Percentiles rank a stretch among this genome's conserved stretches.
phyloP scores from a whole-genome alignment of 2,329 filamentous ascomycete genomes.

The Penicillium sp. region DNA sequence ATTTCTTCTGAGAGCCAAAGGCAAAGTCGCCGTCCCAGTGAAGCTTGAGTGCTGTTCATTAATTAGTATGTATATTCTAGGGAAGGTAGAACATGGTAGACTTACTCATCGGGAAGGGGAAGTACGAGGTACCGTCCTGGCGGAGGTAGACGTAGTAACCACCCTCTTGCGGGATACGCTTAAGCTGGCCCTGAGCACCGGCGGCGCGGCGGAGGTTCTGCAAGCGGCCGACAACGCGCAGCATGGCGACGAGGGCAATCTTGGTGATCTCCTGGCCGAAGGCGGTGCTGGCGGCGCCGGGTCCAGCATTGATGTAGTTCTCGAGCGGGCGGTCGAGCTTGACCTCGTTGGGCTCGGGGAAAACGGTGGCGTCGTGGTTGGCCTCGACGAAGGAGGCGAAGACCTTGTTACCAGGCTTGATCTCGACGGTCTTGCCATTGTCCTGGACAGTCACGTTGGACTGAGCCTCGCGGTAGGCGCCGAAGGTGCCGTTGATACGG shows the following conservation, averaged over 20 bases:
- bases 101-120: slow-evolving; percentile 47
- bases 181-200: slow-evolving; percentile 61
- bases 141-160: slow-evolving; percentile 58
- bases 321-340: slow-evolving; percentile 59
- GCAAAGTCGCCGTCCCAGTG: slow-evolving; percentile 38
- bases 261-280: slow-evolving; percentile 57
- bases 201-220: slow-evolving; percentile 56
- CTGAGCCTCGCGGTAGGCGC: slow-evolving; percentile 54
- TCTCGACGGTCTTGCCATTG: slow-evolving; percentile 43
- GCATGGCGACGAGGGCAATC: slow-evolving; percentile 60
- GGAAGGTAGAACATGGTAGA: not conserved
- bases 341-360: slow-evolving; percentile 57
- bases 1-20: slow-evolving; percentile 20
- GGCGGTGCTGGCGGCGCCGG: slow-evolving; percentile 55
- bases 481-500: slow-evolving; percentile 59
- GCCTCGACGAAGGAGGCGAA: slow-evolving; percentile 58
- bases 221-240: slow-evolving; percentile 58
- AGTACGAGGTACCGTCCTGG: slow-evolving; percentile 58
- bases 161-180: slow-evolving; percentile 55
- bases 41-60: slow-evolving; percentile 38
- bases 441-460: slow-evolving; percentile 49
- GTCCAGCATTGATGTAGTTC: slow-evolving; percentile 59
- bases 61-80: slow-evolving; percentile 13
- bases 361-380: slow-evolving; percentile 52
- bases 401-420: slow-evolving; percentile 55